Evolutionary conservation across 169 alveolate genomes (phyloP).

Genomic region (Theileria equi): DNA sequence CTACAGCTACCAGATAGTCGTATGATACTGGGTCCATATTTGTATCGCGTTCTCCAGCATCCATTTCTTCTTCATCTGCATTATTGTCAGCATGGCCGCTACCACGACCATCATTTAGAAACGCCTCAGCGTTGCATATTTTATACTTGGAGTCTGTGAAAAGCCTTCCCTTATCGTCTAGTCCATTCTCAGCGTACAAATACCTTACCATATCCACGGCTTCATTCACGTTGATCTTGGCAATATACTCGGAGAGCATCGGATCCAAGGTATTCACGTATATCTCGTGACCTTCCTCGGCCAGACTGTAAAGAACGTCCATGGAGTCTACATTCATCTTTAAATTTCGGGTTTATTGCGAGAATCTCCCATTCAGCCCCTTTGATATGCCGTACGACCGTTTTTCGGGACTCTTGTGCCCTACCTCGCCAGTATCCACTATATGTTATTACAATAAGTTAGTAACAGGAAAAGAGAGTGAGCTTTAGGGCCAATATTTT

Average conservation of each 20-base stretch:
- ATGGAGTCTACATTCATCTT: conserved; percentile 10
- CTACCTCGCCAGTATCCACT: too few relatives aligned
- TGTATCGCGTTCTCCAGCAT: neutral
- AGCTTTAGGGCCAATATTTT: too few relatives aligned
- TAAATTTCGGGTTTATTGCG: too few relatives aligned
- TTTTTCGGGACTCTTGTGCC: too few relatives aligned
- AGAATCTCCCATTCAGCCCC: too few relatives aligned
- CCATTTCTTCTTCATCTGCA: neutral
- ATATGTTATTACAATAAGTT: too few relatives aligned
- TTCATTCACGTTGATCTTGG: conserved; percentile 59
- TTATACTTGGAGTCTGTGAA: conserved; percentile 3
- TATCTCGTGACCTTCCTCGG: conserved; percentile 52
- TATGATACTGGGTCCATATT: conserved; percentile 11
- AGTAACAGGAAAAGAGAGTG: too few relatives aligned
- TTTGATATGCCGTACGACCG: too few relatives aligned
- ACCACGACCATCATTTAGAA: neutral
- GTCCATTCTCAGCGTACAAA: conserved; percentile 41
- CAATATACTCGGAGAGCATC: conserved; percentile 25
- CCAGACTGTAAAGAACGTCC: conserved; percentile 45
- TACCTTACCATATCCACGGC: conserved; percentile 58
- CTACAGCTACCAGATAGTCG: conserved; percentile 57
- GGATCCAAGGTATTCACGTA: conserved; percentile 40
- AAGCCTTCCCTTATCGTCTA: conserved; percentile 18
- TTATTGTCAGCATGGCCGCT: neutral
- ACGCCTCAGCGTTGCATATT: neutral